Conservation (phyloP, 192 early-diverging fungal genomes). For the Podila verticillata region DNA sequence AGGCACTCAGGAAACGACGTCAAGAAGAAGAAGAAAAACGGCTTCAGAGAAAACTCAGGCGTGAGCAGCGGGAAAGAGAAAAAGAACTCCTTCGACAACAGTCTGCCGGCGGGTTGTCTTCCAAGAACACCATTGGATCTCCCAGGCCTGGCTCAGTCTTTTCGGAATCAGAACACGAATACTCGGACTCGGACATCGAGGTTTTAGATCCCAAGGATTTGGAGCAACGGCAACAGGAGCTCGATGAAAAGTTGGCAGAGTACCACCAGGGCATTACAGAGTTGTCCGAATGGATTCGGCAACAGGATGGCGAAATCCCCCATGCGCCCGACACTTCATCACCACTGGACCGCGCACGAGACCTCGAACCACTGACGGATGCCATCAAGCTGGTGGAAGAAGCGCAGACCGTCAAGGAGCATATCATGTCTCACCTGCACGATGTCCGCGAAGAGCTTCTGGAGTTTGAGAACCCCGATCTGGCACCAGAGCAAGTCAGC, state of each 20-base stretch:
- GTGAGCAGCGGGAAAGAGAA: constrained; percentile 37
- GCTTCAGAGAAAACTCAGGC: constrained; percentile 31
- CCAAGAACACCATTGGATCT: neutral
- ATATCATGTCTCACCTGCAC: constrained; percentile 44
- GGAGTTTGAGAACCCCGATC: constrained; percentile 33
- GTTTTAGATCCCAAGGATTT: constrained; percentile 8
- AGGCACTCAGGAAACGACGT: constrained; percentile 32
- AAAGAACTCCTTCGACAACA: constrained; percentile 6
- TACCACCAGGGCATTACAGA: constrained; percentile 38
- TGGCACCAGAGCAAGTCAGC: constrained; percentile 40
- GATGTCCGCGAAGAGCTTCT: constrained; percentile 47
- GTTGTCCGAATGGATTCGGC: constrained; percentile 28
- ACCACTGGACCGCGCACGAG: constrained; percentile 28
- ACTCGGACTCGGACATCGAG: constrained; percentile 16
- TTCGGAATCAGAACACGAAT: constrained; percentile 24
- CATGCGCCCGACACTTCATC: constrained; percentile 17
- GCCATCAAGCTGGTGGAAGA: constrained; percentile 39
- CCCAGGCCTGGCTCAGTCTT: neutral
- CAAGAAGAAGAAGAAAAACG: constrained; percentile 42
- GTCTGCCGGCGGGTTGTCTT: neutral
- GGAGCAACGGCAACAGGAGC: constrained; percentile 26
- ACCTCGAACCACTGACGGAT: constrained; percentile 34
- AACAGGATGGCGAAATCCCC: constrained; percentile 26
- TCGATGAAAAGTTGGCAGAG: constrained; percentile 41
- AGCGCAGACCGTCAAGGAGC: constrained; percentile 37